Base-by-base conservation (phyloP, 495 filamentous ascomycete genomes). In the Aspergillus panamensis region DNA sequence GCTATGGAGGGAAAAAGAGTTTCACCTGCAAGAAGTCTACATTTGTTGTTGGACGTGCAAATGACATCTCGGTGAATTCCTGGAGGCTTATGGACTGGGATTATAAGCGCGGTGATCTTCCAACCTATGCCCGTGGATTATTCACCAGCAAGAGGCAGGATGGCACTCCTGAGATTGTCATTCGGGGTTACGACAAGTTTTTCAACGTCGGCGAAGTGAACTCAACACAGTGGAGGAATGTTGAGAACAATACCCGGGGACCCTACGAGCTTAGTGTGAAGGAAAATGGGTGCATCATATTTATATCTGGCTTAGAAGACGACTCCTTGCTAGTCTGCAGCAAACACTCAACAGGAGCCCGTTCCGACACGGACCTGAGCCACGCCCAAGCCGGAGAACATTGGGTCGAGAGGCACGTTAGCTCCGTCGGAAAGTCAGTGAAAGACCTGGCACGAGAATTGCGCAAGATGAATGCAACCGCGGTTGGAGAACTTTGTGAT, bases 221-320 rank as follows among this genome's bases (percentile, higher is more conserved):
- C 12, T 79, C 84, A 32, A 97, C 94, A 1, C 76, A 83, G 55
- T 98, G 95, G 94, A 66, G 75, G 14, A 90, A 89, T 68, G 88
- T 98, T 52, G 76, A 87, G 63, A 73, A 72, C 8, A 81, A 89
- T 44, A 97, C 94, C 1, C 76, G 84, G 59, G 92, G 90, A 1
- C 95, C 94, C 0, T 98, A 97, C 63, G 95, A 98, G 73, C 78
- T 97, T 25, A 96, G 90, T 53, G 81, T 97, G 58, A 98, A 98
- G 73, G 94, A 98, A 70, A 98, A 98, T 69, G 94, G 94, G 8
- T 98, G 94, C 66, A 98, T 98, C 71, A 97, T 98, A 45, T 98
- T 98, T 76, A 89, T 97, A 45, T 88, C 90, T 21, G 94, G 91
- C 8, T 77, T 98, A 21, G 87, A 94, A 62, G 92, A 95, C 62